Evolutionary conservation across 257 asterid species (phyloP).

Genomic region (Solanum chilense): DNA sequence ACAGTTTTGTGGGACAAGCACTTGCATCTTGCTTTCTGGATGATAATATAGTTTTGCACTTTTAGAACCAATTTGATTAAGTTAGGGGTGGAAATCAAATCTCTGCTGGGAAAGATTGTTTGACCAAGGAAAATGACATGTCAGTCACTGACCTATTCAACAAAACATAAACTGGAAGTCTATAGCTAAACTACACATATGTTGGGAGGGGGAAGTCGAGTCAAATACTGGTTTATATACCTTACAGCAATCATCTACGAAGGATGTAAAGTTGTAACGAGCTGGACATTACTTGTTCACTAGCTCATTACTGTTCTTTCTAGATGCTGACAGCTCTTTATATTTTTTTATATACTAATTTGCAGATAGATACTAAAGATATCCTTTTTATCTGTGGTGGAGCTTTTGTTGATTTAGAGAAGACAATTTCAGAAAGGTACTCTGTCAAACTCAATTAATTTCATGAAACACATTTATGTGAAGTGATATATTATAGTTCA

Average conservation of each 20-base stretch:
- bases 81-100: background rate
- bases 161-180: background rate
- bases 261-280: background rate
- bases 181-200: background rate
- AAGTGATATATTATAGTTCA: background rate
- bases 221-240: background rate
- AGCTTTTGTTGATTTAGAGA: slow-evolving; percentile 85
- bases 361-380: slow-evolving; percentile 73
- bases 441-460: background rate
- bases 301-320: background rate
- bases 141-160: background rate
- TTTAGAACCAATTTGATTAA: background rate
- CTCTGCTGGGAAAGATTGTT: background rate
- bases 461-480: background rate
- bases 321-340: background rate
- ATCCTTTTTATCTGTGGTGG: slow-evolving; percentile 93
- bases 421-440: slow-evolving; percentile 86
- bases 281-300: background rate
- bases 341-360: background rate
- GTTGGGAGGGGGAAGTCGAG: background rate
- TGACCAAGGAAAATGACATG: background rate
- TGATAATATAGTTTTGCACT: background rate
- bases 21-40: background rate
- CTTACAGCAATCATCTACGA: background rate
- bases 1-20: background rate